Evolutionary conservation across 768 basidiomycete genomes (phyloP).

Genomic region (Psilocybe cyanescens): DNA sequence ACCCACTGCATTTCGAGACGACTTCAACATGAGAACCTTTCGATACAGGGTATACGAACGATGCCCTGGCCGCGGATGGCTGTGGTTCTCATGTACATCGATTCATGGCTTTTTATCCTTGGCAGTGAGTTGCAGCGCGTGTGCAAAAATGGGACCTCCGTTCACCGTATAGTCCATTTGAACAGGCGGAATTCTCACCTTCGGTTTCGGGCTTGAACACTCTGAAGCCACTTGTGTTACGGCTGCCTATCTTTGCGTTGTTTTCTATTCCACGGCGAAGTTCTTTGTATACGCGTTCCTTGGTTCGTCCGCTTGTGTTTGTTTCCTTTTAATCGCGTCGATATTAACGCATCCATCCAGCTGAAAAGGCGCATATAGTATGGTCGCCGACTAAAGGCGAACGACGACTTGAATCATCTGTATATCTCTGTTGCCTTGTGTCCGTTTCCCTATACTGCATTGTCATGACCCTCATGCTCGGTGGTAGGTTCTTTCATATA

Average conservation of each 20-base stretch:
- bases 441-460: constrained; percentile 41
- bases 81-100: constrained; percentile 42
- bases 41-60: constrained; percentile 28
- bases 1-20: constrained; percentile 46
- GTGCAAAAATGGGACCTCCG: neutral
- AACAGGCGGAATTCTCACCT: constrained; percentile 45
- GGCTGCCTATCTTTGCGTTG: constrained; percentile 48
- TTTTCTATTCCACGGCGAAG: constrained; percentile 45
- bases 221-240: constrained; percentile 38
- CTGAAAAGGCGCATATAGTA: constrained; percentile 50
- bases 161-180: neutral
- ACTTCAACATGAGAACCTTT: constrained; percentile 33
- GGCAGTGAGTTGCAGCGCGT: constrained; percentile 31
- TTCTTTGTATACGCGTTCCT: constrained; percentile 53
- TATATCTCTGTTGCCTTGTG: constrained; percentile 43
- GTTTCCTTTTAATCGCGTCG: constrained; percentile 1
- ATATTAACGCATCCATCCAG: constrained; percentile 22
- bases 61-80: constrained; percentile 45
- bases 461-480: constrained; percentile 40
- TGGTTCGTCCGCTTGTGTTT: constrained; percentile 27
- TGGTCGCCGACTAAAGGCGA: constrained; percentile 39
- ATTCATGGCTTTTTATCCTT: constrained; percentile 48
- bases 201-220: constrained; percentile 46
- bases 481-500: constrained; percentile 31
- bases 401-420: constrained; percentile 39